A percentile compares a stretch with the other conserved stretches of the same genome.
Evolutionary conservation across 2,329 filamentous ascomycete species (phyloP).

Genomic region (Hypoxylon sp.): DNA sequence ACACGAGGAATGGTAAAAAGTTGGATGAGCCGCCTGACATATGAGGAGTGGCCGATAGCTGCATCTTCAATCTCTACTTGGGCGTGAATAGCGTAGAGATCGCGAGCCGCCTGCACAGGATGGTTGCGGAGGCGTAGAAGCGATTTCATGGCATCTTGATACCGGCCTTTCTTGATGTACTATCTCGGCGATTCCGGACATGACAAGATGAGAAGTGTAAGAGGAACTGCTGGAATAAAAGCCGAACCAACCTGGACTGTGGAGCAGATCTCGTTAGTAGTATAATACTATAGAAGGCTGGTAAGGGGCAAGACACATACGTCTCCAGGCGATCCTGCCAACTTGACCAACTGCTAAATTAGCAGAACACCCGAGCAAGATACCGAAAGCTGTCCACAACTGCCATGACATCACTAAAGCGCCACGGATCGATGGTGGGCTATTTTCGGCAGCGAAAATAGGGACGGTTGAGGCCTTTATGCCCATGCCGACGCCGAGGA

Average conservation of each 20-base stretch:
- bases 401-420: conserved; percentile 81
- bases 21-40: conserved; percentile 54
- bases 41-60: conserved; percentile 42
- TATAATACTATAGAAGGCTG: not conserved
- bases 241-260: conserved; percentile 49
- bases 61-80: conserved; percentile 63
- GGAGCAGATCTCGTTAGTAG: conserved; percentile 12
- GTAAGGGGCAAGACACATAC: conserved; percentile 35
- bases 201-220: conserved; percentile 45
- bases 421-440: conserved; percentile 73
- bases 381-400: conserved; percentile 65
- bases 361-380: conserved; percentile 69
- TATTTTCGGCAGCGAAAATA: conserved; percentile 75
- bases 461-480: conserved; percentile 74
- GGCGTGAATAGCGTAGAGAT: conserved; percentile 55
- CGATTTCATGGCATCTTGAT: conserved; percentile 61
- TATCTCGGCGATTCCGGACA: conserved; percentile 65
- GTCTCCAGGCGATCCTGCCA: conserved; percentile 56
- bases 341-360: conserved; percentile 72
- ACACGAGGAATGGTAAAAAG: conserved; percentile 71
- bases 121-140: conserved; percentile 63
- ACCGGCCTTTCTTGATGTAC: conserved; percentile 64
- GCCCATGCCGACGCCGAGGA: conserved; percentile 77
- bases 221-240: conserved; percentile 47
- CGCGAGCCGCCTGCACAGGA: conserved; percentile 68